Conservation (phyloP, 805 yeast genomes). For the Candida ascalaphidarum region DNA sequence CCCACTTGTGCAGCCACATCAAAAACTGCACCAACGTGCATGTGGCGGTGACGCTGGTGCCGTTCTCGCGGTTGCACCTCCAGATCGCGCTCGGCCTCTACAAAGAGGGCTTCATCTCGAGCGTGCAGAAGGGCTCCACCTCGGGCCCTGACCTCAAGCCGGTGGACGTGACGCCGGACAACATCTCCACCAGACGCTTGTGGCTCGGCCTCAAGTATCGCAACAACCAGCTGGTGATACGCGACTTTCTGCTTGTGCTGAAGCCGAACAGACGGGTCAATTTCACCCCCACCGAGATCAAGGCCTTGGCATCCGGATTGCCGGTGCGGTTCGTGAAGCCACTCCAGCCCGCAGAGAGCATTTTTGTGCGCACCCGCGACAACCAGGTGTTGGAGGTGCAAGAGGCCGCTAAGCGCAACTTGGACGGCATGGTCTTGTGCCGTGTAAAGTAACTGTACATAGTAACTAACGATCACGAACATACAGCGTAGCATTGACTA, state of each 20-base stretch:
- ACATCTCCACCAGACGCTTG: constrained; percentile 73
- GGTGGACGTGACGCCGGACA: constrained; percentile 76
- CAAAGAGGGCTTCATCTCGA: constrained; percentile 81
- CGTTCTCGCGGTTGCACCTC: constrained; percentile 74
- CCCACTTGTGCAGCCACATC: constrained; percentile 78
- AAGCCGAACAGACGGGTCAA: constrained; percentile 77
- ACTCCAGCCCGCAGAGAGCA: constrained; percentile 80
- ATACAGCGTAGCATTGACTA: constrained; percentile 5
- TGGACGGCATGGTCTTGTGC: constrained; percentile 75
- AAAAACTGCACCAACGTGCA: constrained; percentile 80
- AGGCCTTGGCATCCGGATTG: constrained; percentile 67
- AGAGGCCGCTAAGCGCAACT: constrained; percentile 72
- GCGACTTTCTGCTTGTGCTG: constrained; percentile 63
- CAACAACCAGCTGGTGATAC: constrained; percentile 68
- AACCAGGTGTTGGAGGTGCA: constrained; percentile 60
- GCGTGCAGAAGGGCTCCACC: constrained; percentile 77
- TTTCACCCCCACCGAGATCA: constrained; percentile 56
- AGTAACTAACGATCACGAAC: background rate
- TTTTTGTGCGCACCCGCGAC: constrained; percentile 50
- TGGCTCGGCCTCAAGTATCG: constrained; percentile 93
- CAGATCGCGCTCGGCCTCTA: constrained; percentile 79
- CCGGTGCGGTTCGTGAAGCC: constrained; percentile 72
- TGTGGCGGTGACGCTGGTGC: constrained; percentile 68
- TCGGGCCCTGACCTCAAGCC: constrained; percentile 76
- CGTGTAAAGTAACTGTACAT: constrained; percentile 44